Evolutionary conservation across 306 rosid species (phyloP), one percentile per base, ranked within the genome.

Genomic region (Ormosia semicastrata): DNA sequence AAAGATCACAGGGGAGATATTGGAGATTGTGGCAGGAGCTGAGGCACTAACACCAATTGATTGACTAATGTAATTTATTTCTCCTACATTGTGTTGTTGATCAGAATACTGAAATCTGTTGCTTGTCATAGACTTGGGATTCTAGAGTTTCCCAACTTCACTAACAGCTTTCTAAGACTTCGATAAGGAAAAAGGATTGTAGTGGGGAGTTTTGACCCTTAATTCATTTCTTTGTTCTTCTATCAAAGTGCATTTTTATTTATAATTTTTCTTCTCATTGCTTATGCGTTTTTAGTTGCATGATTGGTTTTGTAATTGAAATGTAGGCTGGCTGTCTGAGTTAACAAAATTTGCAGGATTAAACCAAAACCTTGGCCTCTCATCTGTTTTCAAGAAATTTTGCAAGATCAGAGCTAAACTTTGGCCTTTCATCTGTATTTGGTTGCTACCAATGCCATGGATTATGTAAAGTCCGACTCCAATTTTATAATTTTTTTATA

Each of bases 1-100:
- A 0, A 94, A 89, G 77, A 89, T 94, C 79, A 92, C 97, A 0
- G 89, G 90, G 30, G 98, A 92, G 86, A 79, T 92, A 37, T 78
- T 94, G 94, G 97, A 94, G 83, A 92, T 91, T 63, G 97, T 89
- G 54, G 92, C 96, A 13, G 98, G 97, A 15, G 92, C 97, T 52
- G 93, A 92, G 52, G 97, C 97, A 49, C 81, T 84, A 17, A 83
- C 1, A 74, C 80, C 79, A 54, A 14, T 78, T 49, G 97, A 90
- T 76, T 90, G 74, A 85, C 75, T 17, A 44, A 44, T 76, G 39
- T 34, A 34, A 14, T 40, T 43, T 78, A 2, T 7, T 29, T 66
- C 33, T 67, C 59, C 7, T 15, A 67, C 10, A 17, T 72, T 72
- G 57, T 57, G 8, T 40, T 60, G 18, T 41, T 43, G n/a, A 52